Evolutionary conservation across 225 moss, liverwort and hornwort species (phyloP), one percentile per base, ranked within the genome.

Genomic region (Sphagnum contortum): DNA sequence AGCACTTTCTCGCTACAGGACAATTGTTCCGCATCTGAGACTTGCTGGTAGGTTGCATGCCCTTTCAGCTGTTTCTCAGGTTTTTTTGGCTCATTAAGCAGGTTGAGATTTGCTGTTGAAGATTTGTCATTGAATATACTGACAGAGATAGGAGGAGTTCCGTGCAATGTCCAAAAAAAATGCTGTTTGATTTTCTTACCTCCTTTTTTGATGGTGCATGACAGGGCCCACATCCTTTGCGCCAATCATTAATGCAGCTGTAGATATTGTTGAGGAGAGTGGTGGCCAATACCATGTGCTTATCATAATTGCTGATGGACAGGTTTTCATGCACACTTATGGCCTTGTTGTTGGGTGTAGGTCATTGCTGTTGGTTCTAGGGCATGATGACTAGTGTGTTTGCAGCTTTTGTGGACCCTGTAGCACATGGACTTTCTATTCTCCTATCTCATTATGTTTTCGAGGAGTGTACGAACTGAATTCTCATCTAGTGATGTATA

Each of bases 261-360:
- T 78, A 8, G 83, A 83, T 54, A 83, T 87, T 3, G 87, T 87
- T 0, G 87, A 87, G 76, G 69, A 87, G 50, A 83, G 73, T 7
- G 83, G 74, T 44, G 87, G 87, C 48, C 87, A 87, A 72, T 87
- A 87, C 66, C 83, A 87, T 54, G 80, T 87, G 14, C 87, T 87
- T 8, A 80, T 87, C 54, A 83, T 87, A 29, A 70, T 87, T 48
- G 94, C 94, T 76, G 83, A 83, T 68, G 83, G 83, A 10, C 83
- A 83, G 74, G 12, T 11, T 58, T 8, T 7, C 4, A 6, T 12
- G 6, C 4, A 11, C 57, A 2, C 5, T 12, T 6, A 13, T n/a
- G 5, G 11, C 8, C 57, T 12, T 58, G 13, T 13, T 58, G 4
- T 10, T 3, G 13, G 3, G 0, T 58, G 4, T 13, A 44, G 29